phyloP scores from a whole-genome alignment of 768 basidiomycete species.

The Kwoniella sp. region DNA sequence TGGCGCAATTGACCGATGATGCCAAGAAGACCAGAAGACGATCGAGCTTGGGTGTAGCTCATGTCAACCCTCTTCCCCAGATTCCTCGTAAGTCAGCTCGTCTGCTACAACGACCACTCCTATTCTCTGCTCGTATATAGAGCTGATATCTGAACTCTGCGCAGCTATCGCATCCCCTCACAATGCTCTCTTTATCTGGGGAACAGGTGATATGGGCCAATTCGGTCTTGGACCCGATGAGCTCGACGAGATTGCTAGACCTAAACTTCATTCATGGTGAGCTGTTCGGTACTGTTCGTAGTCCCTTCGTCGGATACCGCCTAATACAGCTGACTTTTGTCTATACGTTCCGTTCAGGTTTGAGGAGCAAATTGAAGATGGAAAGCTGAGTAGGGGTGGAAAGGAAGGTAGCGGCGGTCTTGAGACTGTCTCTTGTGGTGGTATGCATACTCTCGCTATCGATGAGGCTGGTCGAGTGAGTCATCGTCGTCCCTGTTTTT shows the following conservation, averaged over 20 bases:
- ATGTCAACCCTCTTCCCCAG: constrained; percentile 33
- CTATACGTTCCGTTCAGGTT: constrained; percentile 53
- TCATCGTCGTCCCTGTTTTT: no score
- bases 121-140: constrained; percentile 3
- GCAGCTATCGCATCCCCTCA: constrained; percentile 60
- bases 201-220: constrained; percentile 90
- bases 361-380: constrained; percentile 71
- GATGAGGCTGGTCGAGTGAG: constrained; percentile 88
- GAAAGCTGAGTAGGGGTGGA: constrained; percentile 64
- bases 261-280: constrained; percentile 70
- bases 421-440: constrained; percentile 77
- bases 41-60: constrained; percentile 28
- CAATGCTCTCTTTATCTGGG: constrained; percentile 79
- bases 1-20: constrained; percentile 30
- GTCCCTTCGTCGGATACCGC: neutral
- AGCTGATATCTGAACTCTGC: neutral
- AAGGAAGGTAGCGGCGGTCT: constrained; percentile 62
- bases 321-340: neutral
- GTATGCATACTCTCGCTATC: constrained; percentile 83
- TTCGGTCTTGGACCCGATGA: constrained; percentile 76
- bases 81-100: constrained; percentile 34
- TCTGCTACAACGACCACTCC: neutral
- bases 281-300: constrained; percentile 11
- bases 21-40: constrained; percentile 30
- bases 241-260: constrained; percentile 72